These are phyloP conservation scores for Hortiboletus campestris DNA, from an alignment of 768 basidiomycete species.

Conservation along the genomic window DNA sequence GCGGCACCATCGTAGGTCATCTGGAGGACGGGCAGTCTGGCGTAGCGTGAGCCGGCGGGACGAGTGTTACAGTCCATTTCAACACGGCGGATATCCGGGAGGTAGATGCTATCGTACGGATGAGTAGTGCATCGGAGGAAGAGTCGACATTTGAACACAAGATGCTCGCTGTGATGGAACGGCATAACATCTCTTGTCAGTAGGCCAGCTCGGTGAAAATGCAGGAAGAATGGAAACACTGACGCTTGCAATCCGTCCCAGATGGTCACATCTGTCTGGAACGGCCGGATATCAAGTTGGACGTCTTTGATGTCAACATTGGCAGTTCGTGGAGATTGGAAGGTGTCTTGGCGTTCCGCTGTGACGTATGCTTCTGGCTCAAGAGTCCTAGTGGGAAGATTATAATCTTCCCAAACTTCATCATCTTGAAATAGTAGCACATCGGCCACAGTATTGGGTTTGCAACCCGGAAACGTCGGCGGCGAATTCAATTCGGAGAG, in stretches of 20 bases:
- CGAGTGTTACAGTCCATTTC: conserved; percentile 23
- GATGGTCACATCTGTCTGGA: conserved; percentile 20
- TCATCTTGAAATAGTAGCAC: not conserved
- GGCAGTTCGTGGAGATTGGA: not conserved
- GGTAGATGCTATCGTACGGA: conserved; percentile 4
- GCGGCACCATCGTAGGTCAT: conserved; percentile 17
- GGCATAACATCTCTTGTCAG: not conserved
- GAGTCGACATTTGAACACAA: conserved; percentile 25
- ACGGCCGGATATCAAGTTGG: conserved; percentile 9
- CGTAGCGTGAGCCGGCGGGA: conserved; percentile 3
- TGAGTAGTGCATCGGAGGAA: conserved; percentile 18
- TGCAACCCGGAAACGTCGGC: not conserved
- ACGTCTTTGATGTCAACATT: conserved; percentile 9
- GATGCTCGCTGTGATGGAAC: conserved; percentile 10
- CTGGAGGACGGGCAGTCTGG: conserved; percentile 6
- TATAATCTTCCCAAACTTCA: not conserved
- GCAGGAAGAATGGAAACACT: not conserved
- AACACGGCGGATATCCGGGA: conserved; percentile 12
- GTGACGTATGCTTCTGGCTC: not conserved
- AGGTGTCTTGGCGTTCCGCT: not conserved
- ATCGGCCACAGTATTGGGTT: not conserved
- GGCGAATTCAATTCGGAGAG: not conserved
- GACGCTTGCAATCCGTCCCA: conserved; percentile 26
- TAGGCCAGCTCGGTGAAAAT: not conserved
- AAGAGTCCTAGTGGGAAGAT: not conserved